Conservation (phyloP, 176 grass and related monocot genomes). For the Aegilops umbellulata region DNA sequence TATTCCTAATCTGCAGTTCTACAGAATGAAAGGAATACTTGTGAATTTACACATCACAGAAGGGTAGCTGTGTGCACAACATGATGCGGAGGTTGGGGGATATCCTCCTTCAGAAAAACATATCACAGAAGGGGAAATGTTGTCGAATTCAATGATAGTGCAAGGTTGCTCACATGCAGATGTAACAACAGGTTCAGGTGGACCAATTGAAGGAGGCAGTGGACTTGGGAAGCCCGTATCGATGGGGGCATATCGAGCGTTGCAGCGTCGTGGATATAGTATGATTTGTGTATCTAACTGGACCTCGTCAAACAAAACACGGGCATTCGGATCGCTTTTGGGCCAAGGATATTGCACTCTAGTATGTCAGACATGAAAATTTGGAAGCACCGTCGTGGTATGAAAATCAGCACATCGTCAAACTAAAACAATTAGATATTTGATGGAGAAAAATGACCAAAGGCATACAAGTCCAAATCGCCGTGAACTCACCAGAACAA, state of each 20-base stretch:
- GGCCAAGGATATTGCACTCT: neutral
- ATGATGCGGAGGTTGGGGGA: neutral
- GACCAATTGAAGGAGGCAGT: neutral
- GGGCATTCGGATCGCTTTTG: neutral
- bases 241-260: neutral
- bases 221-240: neutral
- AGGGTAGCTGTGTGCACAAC: too few relatives aligned
- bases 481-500: neutral
- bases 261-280: neutral
- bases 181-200: neutral
- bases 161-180: neutral
- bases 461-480: neutral
- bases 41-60: neutral
- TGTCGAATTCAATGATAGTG: neutral
- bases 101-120: neutral
- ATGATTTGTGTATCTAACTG: neutral
- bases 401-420: neutral
- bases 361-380: neutral
- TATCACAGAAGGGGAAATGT: neutral
- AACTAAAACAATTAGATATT: neutral
- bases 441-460: constrained; percentile 5
- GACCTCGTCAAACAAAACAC: neutral
- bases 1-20: constrained; percentile 12
- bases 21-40: neutral
- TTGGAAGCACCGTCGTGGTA: neutral